These are phyloP conservation scores for Neoboletus brunneissimus DNA, from an alignment of 768 basidiomycete species.

Conservation along the genomic window DNA sequence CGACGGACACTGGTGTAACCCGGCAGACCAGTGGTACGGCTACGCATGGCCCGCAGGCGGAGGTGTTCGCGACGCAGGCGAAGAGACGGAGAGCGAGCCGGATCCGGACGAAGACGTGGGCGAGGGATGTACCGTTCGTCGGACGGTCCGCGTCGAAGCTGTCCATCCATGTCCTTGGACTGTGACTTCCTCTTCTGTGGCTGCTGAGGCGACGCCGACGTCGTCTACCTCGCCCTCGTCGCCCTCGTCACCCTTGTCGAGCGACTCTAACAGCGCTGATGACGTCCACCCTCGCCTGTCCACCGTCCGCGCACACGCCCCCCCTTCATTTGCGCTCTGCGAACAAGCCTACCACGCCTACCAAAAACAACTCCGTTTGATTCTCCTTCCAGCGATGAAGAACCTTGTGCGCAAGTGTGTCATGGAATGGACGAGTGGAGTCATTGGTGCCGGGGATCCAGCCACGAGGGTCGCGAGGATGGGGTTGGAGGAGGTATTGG, in stretches of 20 bases:
- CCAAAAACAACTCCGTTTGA: constrained; percentile 54
- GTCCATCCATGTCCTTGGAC: constrained; percentile 67
- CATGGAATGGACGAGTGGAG: constrained; percentile 55
- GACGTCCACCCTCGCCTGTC: constrained; percentile 47
- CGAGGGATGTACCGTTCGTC: constrained; percentile 17
- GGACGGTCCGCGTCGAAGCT: constrained; percentile 23
- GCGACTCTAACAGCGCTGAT: constrained; percentile 10
- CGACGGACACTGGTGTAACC: constrained; percentile 74
- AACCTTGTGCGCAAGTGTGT: constrained; percentile 67
- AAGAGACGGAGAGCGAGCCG: constrained; percentile 30
- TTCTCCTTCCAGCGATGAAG: constrained; percentile 62
- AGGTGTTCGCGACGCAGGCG: constrained; percentile 28
- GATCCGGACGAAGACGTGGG: constrained; percentile 23
- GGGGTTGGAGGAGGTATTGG: constrained; percentile 58
- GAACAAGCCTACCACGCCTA: constrained; percentile 60
- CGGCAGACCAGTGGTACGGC: constrained; percentile 66
- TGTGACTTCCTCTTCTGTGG: constrained; percentile 15
- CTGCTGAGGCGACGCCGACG: constrained; percentile 11
- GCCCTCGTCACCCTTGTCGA: constrained; percentile 12
- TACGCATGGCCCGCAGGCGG: constrained; percentile 39
- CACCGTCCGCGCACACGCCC: constrained; percentile 49
- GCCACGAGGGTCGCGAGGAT: constrained; percentile 53
- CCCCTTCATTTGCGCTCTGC: constrained; percentile 62
- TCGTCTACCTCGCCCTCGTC: constrained; percentile 27
- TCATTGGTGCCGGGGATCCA: constrained; percentile 45